These are phyloP conservation scores for Barnettozyma sucrosica DNA, from an alignment of 805 yeast species.

Conservation along the genomic window DNA sequence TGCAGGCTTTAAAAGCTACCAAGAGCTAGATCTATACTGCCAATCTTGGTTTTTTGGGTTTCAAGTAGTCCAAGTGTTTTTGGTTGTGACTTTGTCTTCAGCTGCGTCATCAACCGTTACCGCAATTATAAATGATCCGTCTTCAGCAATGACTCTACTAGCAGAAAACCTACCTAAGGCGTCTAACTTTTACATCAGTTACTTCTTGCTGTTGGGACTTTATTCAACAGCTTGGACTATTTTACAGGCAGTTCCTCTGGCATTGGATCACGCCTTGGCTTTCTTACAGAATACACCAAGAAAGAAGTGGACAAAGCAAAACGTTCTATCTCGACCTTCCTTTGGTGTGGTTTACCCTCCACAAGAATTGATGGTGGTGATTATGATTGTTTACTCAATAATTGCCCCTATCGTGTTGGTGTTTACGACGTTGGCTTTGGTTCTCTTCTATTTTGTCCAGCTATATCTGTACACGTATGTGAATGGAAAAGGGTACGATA, in stretches of 20 bases:
- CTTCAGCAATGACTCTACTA: conserved; percentile 64
- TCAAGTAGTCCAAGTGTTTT: conserved; percentile 83
- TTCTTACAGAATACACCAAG: conserved; percentile 85
- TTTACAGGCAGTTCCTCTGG: conserved; percentile 67
- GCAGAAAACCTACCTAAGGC: conserved; percentile 81
- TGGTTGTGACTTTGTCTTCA: conserved; percentile 79
- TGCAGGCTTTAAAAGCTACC: conserved; percentile 66
- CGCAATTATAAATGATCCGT: conserved; percentile 61
- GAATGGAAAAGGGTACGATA: conserved; percentile 46
- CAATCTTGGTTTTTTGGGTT: conserved; percentile 89
- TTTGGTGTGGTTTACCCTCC: conserved; percentile 84
- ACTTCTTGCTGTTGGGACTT: conserved; percentile 77
- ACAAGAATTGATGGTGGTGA: conserved; percentile 67
- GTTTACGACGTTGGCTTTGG: conserved; percentile 55
- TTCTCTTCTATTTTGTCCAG: conserved; percentile 54
- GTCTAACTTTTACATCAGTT: conserved; percentile 83
- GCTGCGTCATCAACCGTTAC: conserved; percentile 73
- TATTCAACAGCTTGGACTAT: conserved; percentile 70
- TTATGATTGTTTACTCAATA: conserved; percentile 69
- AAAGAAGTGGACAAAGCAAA: conserved; percentile 78
- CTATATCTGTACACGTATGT: conserved; percentile 63
- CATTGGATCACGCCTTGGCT: conserved; percentile 67
- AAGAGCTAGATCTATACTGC: conserved; percentile 71
- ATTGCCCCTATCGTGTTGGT: conserved; percentile 71
- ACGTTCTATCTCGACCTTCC: conserved; percentile 55